Evolutionary conservation across 176 grass and related monocot species (phyloP).

Genomic region (Poa pratensis): DNA sequence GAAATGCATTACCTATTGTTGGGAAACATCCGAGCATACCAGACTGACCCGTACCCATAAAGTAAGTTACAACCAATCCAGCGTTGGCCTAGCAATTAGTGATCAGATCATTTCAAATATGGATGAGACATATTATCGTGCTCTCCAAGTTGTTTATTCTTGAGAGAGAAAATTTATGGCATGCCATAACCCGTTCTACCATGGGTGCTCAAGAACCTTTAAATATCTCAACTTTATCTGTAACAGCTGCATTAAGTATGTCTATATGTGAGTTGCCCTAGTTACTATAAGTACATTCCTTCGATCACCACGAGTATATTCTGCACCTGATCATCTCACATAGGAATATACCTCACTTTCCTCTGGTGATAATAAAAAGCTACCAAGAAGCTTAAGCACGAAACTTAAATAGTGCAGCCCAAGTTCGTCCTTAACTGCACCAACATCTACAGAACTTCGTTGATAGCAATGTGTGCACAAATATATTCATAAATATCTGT

Average conservation of each 20-base stretch:
- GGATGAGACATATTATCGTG: neutral
- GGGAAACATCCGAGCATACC: neutral
- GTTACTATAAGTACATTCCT: neutral
- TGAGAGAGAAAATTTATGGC: constrained; percentile 20
- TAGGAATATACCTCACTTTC: neutral
- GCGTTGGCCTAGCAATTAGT: neutral
- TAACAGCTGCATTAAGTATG: neutral
- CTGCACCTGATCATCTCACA: neutral
- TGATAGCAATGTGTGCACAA: neutral
- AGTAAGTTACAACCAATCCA: neutral
- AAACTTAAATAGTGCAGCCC: neutral
- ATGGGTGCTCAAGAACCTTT: neutral
- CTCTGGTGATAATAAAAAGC: neutral
- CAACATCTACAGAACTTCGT: neutral
- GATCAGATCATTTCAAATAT: constrained; percentile 7
- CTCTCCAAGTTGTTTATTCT: constrained; percentile 18
- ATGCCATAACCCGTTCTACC: neutral
- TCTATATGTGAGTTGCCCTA: neutral
- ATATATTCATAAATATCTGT: neutral
- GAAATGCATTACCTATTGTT: constrained; percentile 18
- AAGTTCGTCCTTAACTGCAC: constrained; percentile 1
- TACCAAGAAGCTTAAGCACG: constrained; percentile 2
- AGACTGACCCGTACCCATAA: neutral
- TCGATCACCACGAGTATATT: neutral
- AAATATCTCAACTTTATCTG: neutral